These are phyloP conservation scores for Ustilago bromivora DNA, from an alignment of 1,284 basidiomycete genomes.

Conservation along the genomic window DNA sequence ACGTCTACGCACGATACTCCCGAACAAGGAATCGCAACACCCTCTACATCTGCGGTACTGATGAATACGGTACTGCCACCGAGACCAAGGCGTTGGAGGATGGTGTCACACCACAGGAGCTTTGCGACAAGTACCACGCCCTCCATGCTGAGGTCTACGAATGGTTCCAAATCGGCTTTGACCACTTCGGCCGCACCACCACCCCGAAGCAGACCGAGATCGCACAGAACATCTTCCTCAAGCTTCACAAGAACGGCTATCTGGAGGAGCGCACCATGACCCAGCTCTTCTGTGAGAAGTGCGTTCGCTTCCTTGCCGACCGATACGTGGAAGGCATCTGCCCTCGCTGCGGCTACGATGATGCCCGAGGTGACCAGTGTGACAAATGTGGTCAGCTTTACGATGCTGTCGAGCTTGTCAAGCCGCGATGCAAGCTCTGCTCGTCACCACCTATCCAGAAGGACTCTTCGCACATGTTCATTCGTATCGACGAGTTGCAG, in stretches of 20 bases:
- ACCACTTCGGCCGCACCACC: slow-evolving; percentile 95
- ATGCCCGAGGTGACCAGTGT: slow-evolving; percentile 98
- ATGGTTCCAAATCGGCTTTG: slow-evolving; percentile 93
- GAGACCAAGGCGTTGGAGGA: slow-evolving; percentile 98
- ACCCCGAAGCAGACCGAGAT: slow-evolving; percentile 85
- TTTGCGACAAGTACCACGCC: slow-evolving; percentile 93
- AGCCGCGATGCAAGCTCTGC: slow-evolving; percentile 92
- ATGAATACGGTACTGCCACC: slow-evolving; percentile 98
- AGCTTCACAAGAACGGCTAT: slow-evolving; percentile 66
- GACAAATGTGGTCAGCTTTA: slow-evolving; percentile 92
- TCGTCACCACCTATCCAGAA: slow-evolving; percentile 77
- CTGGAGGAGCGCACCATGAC: slow-evolving; percentile 66
- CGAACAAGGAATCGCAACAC: slow-evolving; percentile 73
- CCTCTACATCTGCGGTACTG: slow-evolving; percentile 92
- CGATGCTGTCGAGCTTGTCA: slow-evolving; percentile 88
- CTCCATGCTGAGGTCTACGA: slow-evolving; percentile 93
- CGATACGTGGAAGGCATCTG: slow-evolving; percentile 68
- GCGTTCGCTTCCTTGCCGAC: slow-evolving; percentile 67
- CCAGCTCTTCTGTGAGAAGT: slow-evolving; percentile 66
- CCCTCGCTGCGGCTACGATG: slow-evolving; percentile 71
- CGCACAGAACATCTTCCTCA: slow-evolving; percentile 68
- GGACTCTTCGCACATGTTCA: slow-evolving; percentile 90
- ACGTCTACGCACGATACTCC: slow-evolving; percentile 90
- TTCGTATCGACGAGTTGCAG: slow-evolving; percentile 87
- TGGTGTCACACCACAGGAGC: slow-evolving; percentile 83